Percentiles rank a stretch among this genome's conserved stretches.
Conservation (phyloP, 805 yeast species). For the Yamadazyma endophytica region DNA sequence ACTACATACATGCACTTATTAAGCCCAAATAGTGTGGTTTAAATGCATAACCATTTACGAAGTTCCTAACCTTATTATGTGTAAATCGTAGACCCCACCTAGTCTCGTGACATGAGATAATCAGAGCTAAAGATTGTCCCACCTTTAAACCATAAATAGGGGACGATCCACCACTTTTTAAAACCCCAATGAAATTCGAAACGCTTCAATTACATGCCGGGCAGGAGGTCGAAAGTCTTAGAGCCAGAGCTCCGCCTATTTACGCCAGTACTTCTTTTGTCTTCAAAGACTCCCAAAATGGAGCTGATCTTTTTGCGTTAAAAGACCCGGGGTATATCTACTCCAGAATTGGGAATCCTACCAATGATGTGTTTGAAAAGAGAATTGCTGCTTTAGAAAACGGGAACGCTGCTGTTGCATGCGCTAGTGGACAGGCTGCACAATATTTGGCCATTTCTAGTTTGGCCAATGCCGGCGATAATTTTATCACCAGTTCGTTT, state of each 20-base stretch:
- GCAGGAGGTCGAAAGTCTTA: constrained; percentile 63
- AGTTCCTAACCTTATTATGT: no score
- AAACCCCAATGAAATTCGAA: constrained; percentile 45
- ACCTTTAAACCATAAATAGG: constrained; percentile 8
- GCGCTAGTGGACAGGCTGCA: constrained; percentile 96
- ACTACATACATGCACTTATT: no score
- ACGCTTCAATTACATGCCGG: constrained; percentile 96
- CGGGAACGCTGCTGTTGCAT: constrained; percentile 87
- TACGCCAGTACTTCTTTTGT: constrained; percentile 89
- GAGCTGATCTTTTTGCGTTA: constrained; percentile 84
- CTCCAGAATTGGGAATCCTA: constrained; percentile 90
- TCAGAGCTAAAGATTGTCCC: no score
- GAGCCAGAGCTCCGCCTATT: constrained; percentile 89
- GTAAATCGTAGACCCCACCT: no score
- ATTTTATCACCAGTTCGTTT: constrained; percentile 79
- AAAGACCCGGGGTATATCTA: constrained; percentile 83
- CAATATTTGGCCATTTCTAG: constrained; percentile 81
- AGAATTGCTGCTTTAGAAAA: constrained; percentile 91
- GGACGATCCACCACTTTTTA: neutral
- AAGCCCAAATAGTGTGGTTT: no score
- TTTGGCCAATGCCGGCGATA: constrained; percentile 84
- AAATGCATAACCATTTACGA: no score
- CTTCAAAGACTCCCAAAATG: constrained; percentile 84
- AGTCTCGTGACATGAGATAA: no score
- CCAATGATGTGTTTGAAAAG: constrained; percentile 85